Base-by-base conservation (phyloP, 2,329 filamentous ascomycete genomes). In the Coniochaeta prunicola region DNA sequence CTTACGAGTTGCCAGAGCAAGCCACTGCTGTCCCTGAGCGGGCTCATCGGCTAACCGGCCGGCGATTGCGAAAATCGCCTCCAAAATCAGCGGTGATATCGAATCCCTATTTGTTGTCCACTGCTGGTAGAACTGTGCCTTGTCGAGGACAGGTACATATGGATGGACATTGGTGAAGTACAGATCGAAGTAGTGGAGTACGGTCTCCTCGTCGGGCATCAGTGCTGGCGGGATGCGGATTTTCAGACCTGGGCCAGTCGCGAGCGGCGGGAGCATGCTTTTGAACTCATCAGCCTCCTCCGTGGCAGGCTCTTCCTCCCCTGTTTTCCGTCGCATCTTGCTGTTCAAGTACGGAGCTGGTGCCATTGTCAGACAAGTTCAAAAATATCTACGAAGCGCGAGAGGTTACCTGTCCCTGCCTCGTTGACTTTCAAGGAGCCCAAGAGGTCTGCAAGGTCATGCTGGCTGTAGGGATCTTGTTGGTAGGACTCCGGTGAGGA, bases 141-240 rank as follows among this genome's bases (percentile, higher is more conserved):
- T 90, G 74, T 94, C 92, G 57, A 97, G 77, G 3, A 97, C 91
- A 0, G 93, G 93, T 1, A 96, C 87, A 66, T 96, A 97, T 0
- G 92, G 92, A 68, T 97, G 94, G 33, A 97, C 89, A 65, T 97
- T 87, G 34, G 81, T 78, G 72, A 97, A 97, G 71, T 91, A 97
- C 48, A 96, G 88, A 40, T 94, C 86, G 70, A 97, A 96, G 69
- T 94, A 96, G 36, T 89, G 83, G 68, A 92, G 77, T 4, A 88
- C 87, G 36, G 90, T 90, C 50, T 91, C 87, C 33, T 97, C 91
- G 31, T 88, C 83, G 1, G 93, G 93, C 92, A 97, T 96, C 67
- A 97, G 82, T 67, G 96, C 92, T 0, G 89, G 90, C 0, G 93
- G 94, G 62, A 97, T 96, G 36, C 91, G 85, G 60, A 96, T 88